These are phyloP conservation scores for Amborella trichopoda DNA, from an alignment of 164 flowering plant genomes.

Conservation along the genomic window DNA sequence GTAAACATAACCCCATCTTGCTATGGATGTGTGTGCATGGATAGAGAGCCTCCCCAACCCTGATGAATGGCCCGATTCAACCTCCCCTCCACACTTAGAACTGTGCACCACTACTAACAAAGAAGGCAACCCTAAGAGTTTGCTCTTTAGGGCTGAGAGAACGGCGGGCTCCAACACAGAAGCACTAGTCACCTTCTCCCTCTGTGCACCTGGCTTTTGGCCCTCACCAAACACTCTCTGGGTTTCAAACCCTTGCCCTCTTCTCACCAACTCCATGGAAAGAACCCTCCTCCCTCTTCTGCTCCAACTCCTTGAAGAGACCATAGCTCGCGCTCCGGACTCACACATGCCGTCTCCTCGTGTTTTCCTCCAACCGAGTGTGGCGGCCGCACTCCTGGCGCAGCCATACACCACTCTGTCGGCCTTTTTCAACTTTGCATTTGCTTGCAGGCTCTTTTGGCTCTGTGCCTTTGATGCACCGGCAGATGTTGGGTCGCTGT, in stretches of 20 bases:
- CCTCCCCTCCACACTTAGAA: no score
- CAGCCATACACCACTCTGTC: conserved; percentile 64
- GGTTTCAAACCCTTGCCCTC: conserved; percentile 65
- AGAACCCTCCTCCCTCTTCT: conserved; percentile 58
- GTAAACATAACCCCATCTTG: no score
- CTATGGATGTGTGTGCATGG: no score
- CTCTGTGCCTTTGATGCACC: conserved; percentile 66
- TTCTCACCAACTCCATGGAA: conserved; percentile 18
- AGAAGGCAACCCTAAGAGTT: no score
- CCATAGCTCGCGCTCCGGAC: conserved; percentile 46
- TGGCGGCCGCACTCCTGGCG: conserved; percentile 46
- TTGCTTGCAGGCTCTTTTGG: conserved; percentile 74
- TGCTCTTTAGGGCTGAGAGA: conserved; percentile 55
- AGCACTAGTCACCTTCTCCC: conserved; percentile 34
- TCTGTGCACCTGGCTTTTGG: conserved; percentile 32
- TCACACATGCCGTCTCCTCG: conserved; percentile 32
- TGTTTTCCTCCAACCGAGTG: conserved; percentile 1
- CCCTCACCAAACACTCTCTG: conserved; percentile 34
- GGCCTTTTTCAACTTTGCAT: conserved; percentile 50
- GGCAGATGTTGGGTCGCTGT: conserved; percentile 52
- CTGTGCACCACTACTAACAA: no score
- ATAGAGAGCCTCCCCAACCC: no score
- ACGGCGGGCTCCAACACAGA: conserved; percentile 31
- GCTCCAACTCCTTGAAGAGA: conserved; percentile 72
- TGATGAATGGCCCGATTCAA: no score